Conservation (phyloP, 2,329 filamentous ascomycete species). For the Proliferodiscus dingleyae region DNA sequence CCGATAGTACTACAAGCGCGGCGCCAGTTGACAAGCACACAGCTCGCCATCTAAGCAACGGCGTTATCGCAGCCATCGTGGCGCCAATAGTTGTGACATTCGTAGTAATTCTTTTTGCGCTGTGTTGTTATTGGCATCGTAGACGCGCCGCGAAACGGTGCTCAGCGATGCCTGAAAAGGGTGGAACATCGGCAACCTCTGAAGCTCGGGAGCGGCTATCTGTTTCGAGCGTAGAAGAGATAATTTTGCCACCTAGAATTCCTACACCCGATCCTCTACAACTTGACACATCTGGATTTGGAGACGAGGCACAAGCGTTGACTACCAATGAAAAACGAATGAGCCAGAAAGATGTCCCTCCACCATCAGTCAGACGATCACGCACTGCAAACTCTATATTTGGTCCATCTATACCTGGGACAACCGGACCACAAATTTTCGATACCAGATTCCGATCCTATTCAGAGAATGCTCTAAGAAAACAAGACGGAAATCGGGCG, state of each 20-base stretch:
- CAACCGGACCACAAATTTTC: constrained; percentile 11
- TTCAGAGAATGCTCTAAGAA: constrained; percentile 25
- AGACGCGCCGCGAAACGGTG: constrained; percentile 11
- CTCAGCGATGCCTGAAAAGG: constrained; percentile 13
- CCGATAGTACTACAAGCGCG: constrained; percentile 2
- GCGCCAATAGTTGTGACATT: constrained; percentile 19
- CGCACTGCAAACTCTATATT: constrained; percentile 13
- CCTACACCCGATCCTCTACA: constrained; percentile 18
- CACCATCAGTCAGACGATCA: constrained; percentile 13
- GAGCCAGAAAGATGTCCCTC: constrained; percentile 1
- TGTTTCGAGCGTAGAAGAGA: constrained; percentile 13
- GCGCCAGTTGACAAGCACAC: not conserved
- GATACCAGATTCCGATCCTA: constrained; percentile 16
- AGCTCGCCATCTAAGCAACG: constrained; percentile 11
- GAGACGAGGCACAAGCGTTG: constrained; percentile 1
- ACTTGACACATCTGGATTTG: constrained; percentile 24
- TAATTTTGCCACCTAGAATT: constrained; percentile 9
- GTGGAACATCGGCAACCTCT: constrained; percentile 23
- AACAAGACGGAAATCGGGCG: constrained; percentile 22
- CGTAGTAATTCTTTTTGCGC: constrained; percentile 14
- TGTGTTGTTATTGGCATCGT: constrained; percentile 19
- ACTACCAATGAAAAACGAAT: constrained; percentile 10
- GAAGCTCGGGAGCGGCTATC: constrained; percentile 4
- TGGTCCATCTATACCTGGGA: constrained; percentile 9
- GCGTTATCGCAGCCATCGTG: constrained; percentile 21